A percentile compares a stretch with the other conserved stretches of the same genome.
Evolutionary conservation across 2,329 filamentous ascomycete species (phyloP).

Genomic region (Simplicillium aogashimaense): DNA sequence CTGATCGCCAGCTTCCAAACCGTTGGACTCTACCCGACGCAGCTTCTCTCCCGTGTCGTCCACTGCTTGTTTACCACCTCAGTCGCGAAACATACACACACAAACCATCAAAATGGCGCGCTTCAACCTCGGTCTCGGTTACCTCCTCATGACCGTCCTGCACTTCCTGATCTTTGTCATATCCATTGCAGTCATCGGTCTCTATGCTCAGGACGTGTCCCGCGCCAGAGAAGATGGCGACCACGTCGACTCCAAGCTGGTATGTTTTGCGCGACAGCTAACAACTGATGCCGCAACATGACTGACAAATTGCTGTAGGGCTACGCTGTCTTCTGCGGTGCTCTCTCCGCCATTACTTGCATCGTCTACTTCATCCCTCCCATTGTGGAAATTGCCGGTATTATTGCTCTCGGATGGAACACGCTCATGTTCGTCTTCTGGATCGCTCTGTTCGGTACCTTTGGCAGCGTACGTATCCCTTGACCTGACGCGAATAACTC

Average conservation of each 20-base stretch:
- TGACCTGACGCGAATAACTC: not conserved
- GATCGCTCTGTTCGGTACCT: conserved; percentile 74
- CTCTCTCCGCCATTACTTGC: conserved; percentile 54
- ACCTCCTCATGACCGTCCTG: conserved; percentile 48
- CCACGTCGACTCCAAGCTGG: conserved; percentile 59
- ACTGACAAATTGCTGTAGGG: conserved; percentile 27
- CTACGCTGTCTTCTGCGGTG: conserved; percentile 63
- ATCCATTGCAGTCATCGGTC: conserved; percentile 64
- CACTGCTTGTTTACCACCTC: not conserved
- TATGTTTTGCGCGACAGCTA: conserved; percentile 23
- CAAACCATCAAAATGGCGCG: conserved; percentile 28
- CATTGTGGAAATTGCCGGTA: conserved; percentile 36
- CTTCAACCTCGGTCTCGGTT: conserved; percentile 33
- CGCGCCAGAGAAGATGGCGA: conserved; percentile 36
- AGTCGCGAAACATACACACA: not conserved
- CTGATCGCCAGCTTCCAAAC: not conserved
- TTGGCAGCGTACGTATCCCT: conserved; percentile 46
- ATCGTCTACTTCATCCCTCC: conserved; percentile 57
- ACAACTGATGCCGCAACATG: not conserved
- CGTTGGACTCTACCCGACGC: not conserved
- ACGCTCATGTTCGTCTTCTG: conserved; percentile 65
- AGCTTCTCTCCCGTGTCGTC: not conserved
- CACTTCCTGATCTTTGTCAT: conserved; percentile 70
- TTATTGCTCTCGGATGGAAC: conserved; percentile 57
- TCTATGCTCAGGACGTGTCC: conserved; percentile 65